A percentile compares a stretch with the other conserved stretches of the same genome.
phyloP scores from a whole-genome alignment of 192 early-diverging fungal species.

The Polychytrium aggregatum region DNA sequence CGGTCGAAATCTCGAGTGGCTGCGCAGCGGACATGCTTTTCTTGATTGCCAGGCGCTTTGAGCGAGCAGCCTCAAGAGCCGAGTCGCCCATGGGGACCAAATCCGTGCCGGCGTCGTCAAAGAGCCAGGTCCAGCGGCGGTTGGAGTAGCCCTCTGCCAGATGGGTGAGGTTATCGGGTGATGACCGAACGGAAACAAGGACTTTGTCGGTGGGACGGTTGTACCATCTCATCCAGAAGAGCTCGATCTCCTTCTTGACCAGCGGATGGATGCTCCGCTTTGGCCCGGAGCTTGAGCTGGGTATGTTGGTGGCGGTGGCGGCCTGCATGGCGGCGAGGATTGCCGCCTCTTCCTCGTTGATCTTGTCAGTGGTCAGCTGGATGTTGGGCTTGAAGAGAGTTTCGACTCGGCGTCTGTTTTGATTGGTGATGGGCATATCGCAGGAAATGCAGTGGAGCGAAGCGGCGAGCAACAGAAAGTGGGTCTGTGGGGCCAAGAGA shows the following conservation, averaged over 20 bases:
- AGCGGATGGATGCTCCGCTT: constrained; percentile 4
- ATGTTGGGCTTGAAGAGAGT: constrained; percentile 11
- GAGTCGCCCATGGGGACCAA: not conserved
- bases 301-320: not conserved
- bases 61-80: not conserved
- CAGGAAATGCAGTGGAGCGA: constrained; percentile 19
- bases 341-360: not conserved
- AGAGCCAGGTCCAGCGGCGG: constrained; percentile 15
- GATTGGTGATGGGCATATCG: constrained; percentile 32
- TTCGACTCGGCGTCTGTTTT: constrained; percentile 30
- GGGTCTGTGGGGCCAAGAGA: constrained; percentile 11
- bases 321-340: not conserved
- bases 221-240: constrained; percentile 18
- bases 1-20: not conserved
- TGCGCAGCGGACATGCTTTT: constrained; percentile 4
- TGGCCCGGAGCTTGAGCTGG: not conserved
- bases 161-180: constrained; percentile 10
- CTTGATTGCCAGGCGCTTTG: constrained; percentile 4
- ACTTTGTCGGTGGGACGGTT: constrained; percentile 7
- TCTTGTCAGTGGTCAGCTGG: constrained; percentile 1
- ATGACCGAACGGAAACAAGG: constrained; percentile 7
- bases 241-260: constrained; percentile 4
- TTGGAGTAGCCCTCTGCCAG: constrained; percentile 12
- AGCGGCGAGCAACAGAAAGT: constrained; percentile 18
- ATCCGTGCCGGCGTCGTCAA: not conserved